A percentile compares a stretch with the other conserved stretches of the same genome.
phyloP scores from a whole-genome alignment of 2,329 filamentous ascomycete species.

The Paecilomyces fulvus region DNA sequence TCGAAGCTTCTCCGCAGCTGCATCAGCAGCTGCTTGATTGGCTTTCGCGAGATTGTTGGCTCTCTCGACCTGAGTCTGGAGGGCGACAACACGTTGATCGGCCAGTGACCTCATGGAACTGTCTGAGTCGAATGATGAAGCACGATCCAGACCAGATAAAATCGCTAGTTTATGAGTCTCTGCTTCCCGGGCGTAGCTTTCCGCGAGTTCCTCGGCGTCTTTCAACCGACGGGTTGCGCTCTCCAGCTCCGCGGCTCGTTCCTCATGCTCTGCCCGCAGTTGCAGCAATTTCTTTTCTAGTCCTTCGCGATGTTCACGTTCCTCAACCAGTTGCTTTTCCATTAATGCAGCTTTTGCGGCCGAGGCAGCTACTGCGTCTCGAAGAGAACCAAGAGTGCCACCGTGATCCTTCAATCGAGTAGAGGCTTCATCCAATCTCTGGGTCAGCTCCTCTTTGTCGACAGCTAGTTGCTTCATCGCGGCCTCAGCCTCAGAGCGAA shows the following conservation, averaged over 20 bases:
- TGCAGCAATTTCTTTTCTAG: conserved; percentile 67
- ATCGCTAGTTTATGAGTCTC: conserved; percentile 76
- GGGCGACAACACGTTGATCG: conserved; percentile 54
- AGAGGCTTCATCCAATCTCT: conserved; percentile 58
- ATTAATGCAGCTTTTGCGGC: conserved; percentile 66
- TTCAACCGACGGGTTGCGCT: conserved; percentile 63
- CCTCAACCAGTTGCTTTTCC: conserved; percentile 70
- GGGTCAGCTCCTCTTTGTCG: conserved; percentile 73
- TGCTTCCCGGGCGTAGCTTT: conserved; percentile 81
- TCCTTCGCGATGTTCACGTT: conserved; percentile 65
- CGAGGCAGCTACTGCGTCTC: conserved; percentile 69
- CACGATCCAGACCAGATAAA: conserved; percentile 70
- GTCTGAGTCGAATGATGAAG: conserved; percentile 40
- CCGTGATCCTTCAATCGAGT: conserved; percentile 62
- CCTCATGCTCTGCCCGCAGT: conserved; percentile 75
- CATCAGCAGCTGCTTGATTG: conserved; percentile 81
- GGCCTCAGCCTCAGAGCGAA: conserved; percentile 66
- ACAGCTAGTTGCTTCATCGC: conserved; percentile 66
- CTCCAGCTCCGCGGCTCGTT: conserved; percentile 68
- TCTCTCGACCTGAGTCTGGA: conserved; percentile 71
- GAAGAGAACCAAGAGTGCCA: conserved; percentile 64
- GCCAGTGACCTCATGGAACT: conserved; percentile 26
- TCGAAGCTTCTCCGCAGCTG: conserved; percentile 78
- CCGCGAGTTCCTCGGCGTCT: conserved; percentile 80
- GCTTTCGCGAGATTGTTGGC: conserved; percentile 76